These are phyloP conservation scores for Mucor saturninus DNA, from an alignment of 371 early-diverging fungal genomes.

Conservation along the genomic window DNA sequence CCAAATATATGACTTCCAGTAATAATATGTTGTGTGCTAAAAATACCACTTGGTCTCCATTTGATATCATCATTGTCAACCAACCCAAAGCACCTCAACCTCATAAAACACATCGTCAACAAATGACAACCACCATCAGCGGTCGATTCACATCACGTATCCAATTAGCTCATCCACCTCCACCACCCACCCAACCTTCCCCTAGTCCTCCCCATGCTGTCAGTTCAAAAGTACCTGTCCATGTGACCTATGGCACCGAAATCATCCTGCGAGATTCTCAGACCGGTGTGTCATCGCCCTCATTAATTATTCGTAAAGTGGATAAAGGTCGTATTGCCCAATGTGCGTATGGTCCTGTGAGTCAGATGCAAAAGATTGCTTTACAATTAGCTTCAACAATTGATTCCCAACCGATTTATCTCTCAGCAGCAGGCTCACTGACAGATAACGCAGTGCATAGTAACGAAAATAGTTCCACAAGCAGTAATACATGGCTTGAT, in stretches of 20 bases:
- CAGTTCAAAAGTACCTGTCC: conserved; percentile 48
- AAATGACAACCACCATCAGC: conserved; percentile 26
- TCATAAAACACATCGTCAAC: conserved; percentile 21
- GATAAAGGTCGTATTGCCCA: conserved; percentile 74
- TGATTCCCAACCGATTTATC: conserved; percentile 37
- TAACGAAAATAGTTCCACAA: conserved; percentile 8
- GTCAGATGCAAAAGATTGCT: conserved; percentile 89
- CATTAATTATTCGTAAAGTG: conserved; percentile 78
- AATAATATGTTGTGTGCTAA: conserved; percentile 69
- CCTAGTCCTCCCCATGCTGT: conserved; percentile 5
- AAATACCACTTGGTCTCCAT: conserved; percentile 79
- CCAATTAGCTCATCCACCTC: conserved; percentile 21
- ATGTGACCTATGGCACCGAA: conserved; percentile 70
- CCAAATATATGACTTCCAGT: conserved; percentile 75
- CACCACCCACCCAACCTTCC: conserved; percentile 9
- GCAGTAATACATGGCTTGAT: conserved; percentile 33
- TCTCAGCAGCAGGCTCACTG: conserved; percentile 39
- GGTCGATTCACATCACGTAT: conserved; percentile 19
- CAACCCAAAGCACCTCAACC: conserved; percentile 43
- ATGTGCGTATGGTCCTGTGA: conserved; percentile 74
- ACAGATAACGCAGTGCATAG: conserved; percentile 25
- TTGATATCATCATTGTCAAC: conserved; percentile 66
- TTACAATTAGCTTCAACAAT: conserved; percentile 55
- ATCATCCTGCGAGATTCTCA: conserved; percentile 69
- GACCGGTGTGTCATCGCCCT: conserved; percentile 70